Base-by-base conservation (phyloP, 495 filamentous ascomycete genomes). In the Talaromyces nanjingensis region DNA sequence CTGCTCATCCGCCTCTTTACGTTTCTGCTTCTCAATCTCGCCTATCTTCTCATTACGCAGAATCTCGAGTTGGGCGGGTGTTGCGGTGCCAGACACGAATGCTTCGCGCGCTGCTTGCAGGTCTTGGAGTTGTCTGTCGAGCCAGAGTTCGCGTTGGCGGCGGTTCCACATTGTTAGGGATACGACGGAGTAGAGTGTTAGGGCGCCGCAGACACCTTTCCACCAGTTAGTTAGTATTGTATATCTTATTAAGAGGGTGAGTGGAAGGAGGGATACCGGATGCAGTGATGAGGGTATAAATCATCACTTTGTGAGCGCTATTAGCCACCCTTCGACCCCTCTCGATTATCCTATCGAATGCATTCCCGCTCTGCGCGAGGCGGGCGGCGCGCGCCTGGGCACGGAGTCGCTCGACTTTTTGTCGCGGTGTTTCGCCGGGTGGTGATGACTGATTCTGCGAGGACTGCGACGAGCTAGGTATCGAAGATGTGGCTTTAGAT, bases 141-240 rank as follows among this genome's bases (percentile, higher is more conserved):
- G 73, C 77, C 77, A 93, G 63, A 91, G 85, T 64, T 77, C 77
- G 59, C 82, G 81, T 74, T 88, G 85, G 55, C 81, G 79, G 47
- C 91, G 88, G 79, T 97, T 97, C 78, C 93, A 90, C 52, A 91
- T 73, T 31, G 94, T 85, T 85, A 98, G 90, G 74, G 96, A 93
- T 70, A 83, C 83, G 60, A 92, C 82, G 6, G 93, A 89, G 78
- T 92, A 94, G 63, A 87, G 80, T 22, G 90, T 91, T 42, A 93
- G 83, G 60, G 87, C 83, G 66, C 83, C 86, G 65, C 86, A 85
- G 67, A 96, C 71, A 60, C 86, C 92, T 47, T 45, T 8, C 11
- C n/a, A 31, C 29, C 29, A n/a, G n/a, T n/a, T n/a, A n/a, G n/a
- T n/a, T n/a, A n/a, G n/a, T n/a, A n/a, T n/a, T n/a, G n/a, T n/a